Evolutionary conservation across 768 basidiomycete genomes (phyloP).

Genomic region (Pilatotrama ljubarskyi): DNA sequence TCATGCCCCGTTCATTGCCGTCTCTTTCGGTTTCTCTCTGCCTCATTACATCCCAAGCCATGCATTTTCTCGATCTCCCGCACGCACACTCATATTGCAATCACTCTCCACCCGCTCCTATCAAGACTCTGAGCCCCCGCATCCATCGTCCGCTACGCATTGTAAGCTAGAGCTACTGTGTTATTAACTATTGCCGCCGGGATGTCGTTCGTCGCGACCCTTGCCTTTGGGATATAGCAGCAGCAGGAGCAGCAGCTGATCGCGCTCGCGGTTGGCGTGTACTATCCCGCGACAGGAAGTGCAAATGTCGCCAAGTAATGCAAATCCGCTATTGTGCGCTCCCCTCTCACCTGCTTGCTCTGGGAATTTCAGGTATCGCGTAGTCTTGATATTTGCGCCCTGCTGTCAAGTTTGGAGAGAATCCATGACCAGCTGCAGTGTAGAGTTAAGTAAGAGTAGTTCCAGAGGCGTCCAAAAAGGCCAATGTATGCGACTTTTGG

Average conservation of each 20-base stretch:
- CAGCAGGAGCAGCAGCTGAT: background rate
- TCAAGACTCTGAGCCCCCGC: conserved; percentile 14
- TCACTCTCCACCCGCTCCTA: conserved; percentile 7
- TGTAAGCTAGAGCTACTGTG: conserved; percentile 34
- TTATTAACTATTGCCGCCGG: conserved; percentile 23
- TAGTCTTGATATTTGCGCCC: too few relatives aligned
- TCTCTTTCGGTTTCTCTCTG: conserved; percentile 15
- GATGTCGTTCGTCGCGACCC: background rate
- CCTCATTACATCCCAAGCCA: conserved; percentile 21
- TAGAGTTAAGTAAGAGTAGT: too few relatives aligned
- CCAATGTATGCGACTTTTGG: too few relatives aligned
- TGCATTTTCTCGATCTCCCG: conserved; percentile 23
- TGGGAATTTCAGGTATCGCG: too few relatives aligned
- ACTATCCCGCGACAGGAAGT: background rate
- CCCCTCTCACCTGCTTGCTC: too few relatives aligned
- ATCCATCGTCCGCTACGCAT: conserved; percentile 23
- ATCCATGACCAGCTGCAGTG: too few relatives aligned
- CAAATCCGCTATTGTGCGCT: too few relatives aligned
- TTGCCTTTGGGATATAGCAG: too few relatives aligned
- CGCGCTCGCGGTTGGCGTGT: background rate
- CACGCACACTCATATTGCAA: conserved; percentile 23
- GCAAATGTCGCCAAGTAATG: too few relatives aligned
- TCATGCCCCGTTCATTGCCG: conserved; percentile 18
- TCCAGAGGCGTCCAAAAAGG: too few relatives aligned
- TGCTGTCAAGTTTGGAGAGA: too few relatives aligned